Conservation (phyloP, 2,329 filamentous ascomycete genomes). For the Penicillium sp. region DNA sequence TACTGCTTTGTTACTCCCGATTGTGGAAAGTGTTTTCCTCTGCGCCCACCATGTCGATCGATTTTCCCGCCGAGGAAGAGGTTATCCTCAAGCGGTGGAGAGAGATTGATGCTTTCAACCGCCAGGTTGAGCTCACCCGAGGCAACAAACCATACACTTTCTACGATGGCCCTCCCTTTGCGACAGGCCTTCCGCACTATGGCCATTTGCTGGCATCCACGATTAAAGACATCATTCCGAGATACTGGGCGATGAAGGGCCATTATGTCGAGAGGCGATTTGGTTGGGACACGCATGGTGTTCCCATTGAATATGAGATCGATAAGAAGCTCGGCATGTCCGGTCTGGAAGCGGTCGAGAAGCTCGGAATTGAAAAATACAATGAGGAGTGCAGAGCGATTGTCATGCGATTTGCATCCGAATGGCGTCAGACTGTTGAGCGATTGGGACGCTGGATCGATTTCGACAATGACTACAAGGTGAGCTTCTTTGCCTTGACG, state of each 20-base stretch:
- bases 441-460: constrained; percentile 92
- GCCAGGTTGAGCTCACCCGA: constrained; percentile 78
- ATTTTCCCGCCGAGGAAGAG: constrained; percentile 90
- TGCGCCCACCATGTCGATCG: constrained; percentile 64
- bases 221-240: constrained; percentile 93
- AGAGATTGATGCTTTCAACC: constrained; percentile 84
- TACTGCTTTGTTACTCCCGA: constrained; percentile 11
- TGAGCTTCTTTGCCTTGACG: constrained; percentile 25
- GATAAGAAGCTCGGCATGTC: constrained; percentile 92
- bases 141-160: constrained; percentile 84
- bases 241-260: constrained; percentile 97
- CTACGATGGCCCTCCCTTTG: constrained; percentile 81
- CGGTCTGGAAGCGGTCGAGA: constrained; percentile 76
- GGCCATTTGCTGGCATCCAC: constrained; percentile 82
- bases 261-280: constrained; percentile 87
- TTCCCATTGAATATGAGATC: constrained; percentile 95
- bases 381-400: constrained; percentile 88
- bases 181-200: constrained; percentile 64
- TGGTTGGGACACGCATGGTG: constrained; percentile 91
- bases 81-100: constrained; percentile 77
- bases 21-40: constrained; percentile 17
- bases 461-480: constrained; percentile 96
- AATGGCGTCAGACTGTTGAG: constrained; percentile 86
- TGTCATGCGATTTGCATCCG: constrained; percentile 81
- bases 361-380: constrained; percentile 82